Conservation (phyloP, 2,329 filamentous ascomycete genomes). For the Venturia asperata region DNA sequence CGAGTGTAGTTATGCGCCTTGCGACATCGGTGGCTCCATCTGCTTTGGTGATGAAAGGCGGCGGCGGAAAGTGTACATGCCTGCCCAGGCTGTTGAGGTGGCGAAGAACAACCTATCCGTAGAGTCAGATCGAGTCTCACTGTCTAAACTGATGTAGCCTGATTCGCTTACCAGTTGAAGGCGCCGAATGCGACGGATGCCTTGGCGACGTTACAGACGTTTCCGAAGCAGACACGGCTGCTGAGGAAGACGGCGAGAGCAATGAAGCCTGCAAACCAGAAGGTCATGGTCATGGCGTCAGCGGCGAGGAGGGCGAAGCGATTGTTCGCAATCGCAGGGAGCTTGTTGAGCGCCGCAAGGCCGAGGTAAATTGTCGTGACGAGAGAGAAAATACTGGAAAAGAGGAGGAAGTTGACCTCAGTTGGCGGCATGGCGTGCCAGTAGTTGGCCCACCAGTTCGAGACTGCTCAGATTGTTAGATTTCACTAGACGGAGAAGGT, state of each 20-base stretch:
- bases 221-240: conserved; percentile 48
- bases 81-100: conserved; percentile 18
- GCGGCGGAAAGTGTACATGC: conserved; percentile 16
- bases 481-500: background rate
- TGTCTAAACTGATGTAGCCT: background rate
- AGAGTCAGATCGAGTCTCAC: background rate
- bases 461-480: conserved; percentile 40
- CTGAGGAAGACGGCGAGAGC: conserved; percentile 62
- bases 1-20: conserved; percentile 10
- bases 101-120: conserved; percentile 19
- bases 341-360: conserved; percentile 26
- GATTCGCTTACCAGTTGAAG: conserved; percentile 48
- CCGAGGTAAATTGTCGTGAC: conserved; percentile 58
- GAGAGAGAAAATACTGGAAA: conserved; percentile 68
- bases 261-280: conserved; percentile 85
- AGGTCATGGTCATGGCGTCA: conserved; percentile 68
- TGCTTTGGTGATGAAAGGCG: conserved; percentile 2
- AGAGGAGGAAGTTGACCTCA: conserved; percentile 69
- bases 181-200: conserved; percentile 61
- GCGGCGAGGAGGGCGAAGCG: conserved; percentile 58
- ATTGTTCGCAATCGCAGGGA: conserved; percentile 47
- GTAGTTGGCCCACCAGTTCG: conserved; percentile 46
- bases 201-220: conserved; percentile 53
- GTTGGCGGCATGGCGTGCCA: conserved; percentile 49
- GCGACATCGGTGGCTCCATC: conserved; percentile 11